phyloP scores from a whole-genome alignment of 192 early-diverging fungal species.

The Backusella parvicylindrica region DNA sequence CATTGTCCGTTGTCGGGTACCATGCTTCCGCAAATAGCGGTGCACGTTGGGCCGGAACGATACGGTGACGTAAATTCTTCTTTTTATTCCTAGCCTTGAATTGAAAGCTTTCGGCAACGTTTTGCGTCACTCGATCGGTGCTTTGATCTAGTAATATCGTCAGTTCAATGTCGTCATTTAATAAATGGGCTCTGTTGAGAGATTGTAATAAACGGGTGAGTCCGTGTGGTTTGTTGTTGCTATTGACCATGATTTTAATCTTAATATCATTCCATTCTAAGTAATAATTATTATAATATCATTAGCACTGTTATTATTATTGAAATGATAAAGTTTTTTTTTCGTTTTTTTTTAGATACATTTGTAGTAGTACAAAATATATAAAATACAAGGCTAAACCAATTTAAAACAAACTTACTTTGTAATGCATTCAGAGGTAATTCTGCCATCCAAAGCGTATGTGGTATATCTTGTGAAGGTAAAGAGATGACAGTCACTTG shows the following conservation, averaged over 20 bases:
- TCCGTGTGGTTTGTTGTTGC: constrained; percentile 44
- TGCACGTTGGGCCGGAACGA: constrained; percentile 43
- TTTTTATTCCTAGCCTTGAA: constrained; percentile 44
- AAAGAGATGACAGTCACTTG: constrained; percentile 38
- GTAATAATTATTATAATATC: not conserved
- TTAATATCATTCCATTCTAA: constrained; percentile 48
- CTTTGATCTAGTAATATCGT: constrained; percentile 52
- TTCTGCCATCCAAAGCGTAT: constrained; percentile 45
- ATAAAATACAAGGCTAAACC: not conserved
- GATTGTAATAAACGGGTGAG: constrained; percentile 48
- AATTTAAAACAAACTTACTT: constrained; percentile 27
- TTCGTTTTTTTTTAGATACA: not conserved
- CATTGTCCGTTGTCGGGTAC: constrained; percentile 49
- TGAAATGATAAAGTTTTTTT: too few species aligned
- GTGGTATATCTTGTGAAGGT: constrained; percentile 37
- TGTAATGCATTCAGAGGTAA: constrained; percentile 40
- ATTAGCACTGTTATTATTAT: too few species aligned
- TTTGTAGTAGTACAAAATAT: not conserved
- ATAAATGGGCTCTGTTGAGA: constrained; percentile 40
- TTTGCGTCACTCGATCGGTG: constrained; percentile 43
- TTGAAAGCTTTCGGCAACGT: constrained; percentile 39
- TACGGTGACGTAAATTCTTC: constrained; percentile 46
- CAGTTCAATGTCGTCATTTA: constrained; percentile 46
- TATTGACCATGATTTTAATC: constrained; percentile 46
- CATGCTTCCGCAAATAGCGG: constrained; percentile 56